phyloP scores from a whole-genome alignment of 805 yeast species.

The Grigorovia humatica region DNA sequence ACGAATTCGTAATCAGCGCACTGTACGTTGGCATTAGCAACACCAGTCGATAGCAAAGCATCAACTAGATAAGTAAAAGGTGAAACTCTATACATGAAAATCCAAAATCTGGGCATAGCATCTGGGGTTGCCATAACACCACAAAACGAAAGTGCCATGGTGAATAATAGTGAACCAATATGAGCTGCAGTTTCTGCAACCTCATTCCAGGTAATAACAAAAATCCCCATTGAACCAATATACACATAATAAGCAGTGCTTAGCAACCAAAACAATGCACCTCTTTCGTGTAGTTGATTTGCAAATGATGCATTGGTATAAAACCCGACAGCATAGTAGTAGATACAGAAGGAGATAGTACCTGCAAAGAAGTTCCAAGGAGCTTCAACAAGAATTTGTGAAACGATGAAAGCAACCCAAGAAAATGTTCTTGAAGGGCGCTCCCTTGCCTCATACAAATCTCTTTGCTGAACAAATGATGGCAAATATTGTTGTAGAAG shows the following conservation, averaged over 20 bases:
- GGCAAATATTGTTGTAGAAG: slow-evolving; percentile 57
- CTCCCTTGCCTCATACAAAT: slow-evolving; percentile 62
- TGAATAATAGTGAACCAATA: slow-evolving; percentile 45
- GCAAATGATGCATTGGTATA: slow-evolving; percentile 52
- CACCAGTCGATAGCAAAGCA: slow-evolving; percentile 44
- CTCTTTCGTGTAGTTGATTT: slow-evolving; percentile 38
- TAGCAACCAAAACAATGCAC: slow-evolving; percentile 43
- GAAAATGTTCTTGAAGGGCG: slow-evolving; percentile 62
- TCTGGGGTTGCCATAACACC: slow-evolving; percentile 63
- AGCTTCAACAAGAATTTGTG: slow-evolving; percentile 55
- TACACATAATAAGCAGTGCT: slow-evolving; percentile 41
- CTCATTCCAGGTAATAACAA: slow-evolving; percentile 49
- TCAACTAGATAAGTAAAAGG: slow-evolving; percentile 61
- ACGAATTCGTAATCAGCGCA: slow-evolving; percentile 44
- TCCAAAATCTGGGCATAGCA: slow-evolving; percentile 66
- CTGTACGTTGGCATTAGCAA: slow-evolving; percentile 39
- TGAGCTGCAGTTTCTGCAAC: slow-evolving; percentile 56
- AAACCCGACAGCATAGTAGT: slow-evolving; percentile 67
- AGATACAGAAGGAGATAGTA: slow-evolving; percentile 49
- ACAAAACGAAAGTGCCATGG: slow-evolving; percentile 60
- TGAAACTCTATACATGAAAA: slow-evolving; percentile 67
- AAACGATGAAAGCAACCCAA: slow-evolving; percentile 53
- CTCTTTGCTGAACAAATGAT: slow-evolving; percentile 49
- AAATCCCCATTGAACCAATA: slow-evolving; percentile 49
- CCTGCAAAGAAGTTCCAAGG: slow-evolving; percentile 57